Base-by-base conservation (phyloP, 306 rosid species). In the Acmispon strigosus region DNA sequence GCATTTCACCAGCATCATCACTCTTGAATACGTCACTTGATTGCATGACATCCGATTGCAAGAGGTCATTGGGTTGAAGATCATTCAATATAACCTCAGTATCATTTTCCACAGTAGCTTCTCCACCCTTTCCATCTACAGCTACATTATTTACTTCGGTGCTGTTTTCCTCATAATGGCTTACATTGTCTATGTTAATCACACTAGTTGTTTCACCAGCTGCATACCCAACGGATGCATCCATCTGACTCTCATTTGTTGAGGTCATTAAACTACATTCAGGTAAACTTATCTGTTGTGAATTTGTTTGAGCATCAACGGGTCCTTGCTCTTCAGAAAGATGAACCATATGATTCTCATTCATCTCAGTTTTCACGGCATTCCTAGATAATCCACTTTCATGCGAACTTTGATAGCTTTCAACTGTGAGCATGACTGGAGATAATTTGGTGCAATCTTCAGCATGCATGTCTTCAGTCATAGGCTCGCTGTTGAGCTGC, bases 361-460 rank as follows among this genome's bases (percentile, higher is more conserved):
- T 67, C n/a, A 43, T 29, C 70, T 53, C 77, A 78, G 81, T 20
- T 64, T 57, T 19, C 72, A 68, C 20, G 64, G 47, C 66, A 55
- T 81, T 81, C 53, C 51, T 56, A 63, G 82, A 39, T n/a, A 44
- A 43, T n/a, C 58, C 83, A 37, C 27, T 75, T 63, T 79, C 88
- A 59, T 68, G 76, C 10, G 48, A 62, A 32, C 64, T 72, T 55
- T 74, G 74, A 69, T 11, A 24, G 77, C 69, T 70, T 61, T 73
- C 77, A 67, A 49, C 66, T 41, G 45, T 37, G 54, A 27, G 20
- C 78, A 73, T 48, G 16, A 49, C 58, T 44, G 70, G 43, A 69
- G 86, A 80, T 58, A 75, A 63, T 70, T 64, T 84, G 47, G 60
- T 58, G 72, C 56, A 78, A 47, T 60, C 86, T 73, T 86, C 80